phyloP scores from a whole-genome alignment of 2,329 filamentous ascomycete species.

The Claviceps fusiformis region DNA sequence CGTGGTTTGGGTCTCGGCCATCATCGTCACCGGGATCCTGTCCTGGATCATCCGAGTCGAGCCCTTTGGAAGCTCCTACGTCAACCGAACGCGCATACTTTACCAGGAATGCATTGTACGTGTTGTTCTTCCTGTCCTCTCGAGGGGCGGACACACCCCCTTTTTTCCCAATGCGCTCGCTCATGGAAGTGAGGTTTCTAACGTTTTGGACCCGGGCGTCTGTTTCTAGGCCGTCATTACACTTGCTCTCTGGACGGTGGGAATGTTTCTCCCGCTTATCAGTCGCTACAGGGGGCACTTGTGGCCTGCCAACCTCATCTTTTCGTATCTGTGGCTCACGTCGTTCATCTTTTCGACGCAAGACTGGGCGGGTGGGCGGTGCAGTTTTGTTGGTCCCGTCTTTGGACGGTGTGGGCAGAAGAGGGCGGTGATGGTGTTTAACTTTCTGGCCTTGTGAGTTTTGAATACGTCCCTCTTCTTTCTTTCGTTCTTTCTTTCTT shows the following conservation, averaged over 20 bases:
- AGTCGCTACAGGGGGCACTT: conserved; percentile 11
- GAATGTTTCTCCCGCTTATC: conserved; percentile 9
- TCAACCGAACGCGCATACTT: conserved; percentile 7
- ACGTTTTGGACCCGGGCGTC: too few species aligned
- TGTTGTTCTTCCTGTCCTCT: too few species aligned
- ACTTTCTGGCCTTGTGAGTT: conserved; percentile 14
- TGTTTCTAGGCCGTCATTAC: conserved; percentile 11
- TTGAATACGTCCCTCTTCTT: too few species aligned
- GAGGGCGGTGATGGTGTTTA: conserved; percentile 12
- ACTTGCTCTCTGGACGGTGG: conserved; percentile 9
- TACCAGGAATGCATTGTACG: conserved; percentile 13
- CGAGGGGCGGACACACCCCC: too few species aligned
- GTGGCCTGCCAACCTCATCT: conserved; percentile 10
- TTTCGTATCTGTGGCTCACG: conserved; percentile 16
- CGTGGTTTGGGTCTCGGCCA: conserved; percentile 11
- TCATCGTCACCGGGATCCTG: conserved; percentile 12
- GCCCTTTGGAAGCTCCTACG: conserved; percentile 3
- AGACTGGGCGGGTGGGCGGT: conserved; percentile 11
- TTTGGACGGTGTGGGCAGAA: conserved; percentile 9
- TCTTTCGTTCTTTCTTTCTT: not conserved
- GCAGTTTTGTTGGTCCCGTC: conserved; percentile 1
- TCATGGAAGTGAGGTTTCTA: too few species aligned
- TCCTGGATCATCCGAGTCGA: conserved; percentile 11
- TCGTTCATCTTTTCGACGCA: conserved; percentile 14
- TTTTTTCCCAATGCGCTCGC: not conserved